Conservation (phyloP, 805 yeast species). For the Metschnikowia continentalis region DNA sequence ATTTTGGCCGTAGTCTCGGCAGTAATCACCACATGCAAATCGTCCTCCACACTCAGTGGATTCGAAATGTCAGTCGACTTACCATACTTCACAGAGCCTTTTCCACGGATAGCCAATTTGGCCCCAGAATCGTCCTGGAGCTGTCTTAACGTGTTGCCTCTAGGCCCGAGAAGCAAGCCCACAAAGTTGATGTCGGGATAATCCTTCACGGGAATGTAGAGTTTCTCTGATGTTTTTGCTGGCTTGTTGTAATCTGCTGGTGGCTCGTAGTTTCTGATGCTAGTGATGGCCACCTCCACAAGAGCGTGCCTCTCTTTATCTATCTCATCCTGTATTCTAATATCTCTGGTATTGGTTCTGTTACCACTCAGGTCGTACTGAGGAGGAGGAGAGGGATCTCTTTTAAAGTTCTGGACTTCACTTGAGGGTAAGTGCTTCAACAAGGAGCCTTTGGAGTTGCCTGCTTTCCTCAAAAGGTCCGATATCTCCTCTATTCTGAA, state of each 20-base stretch:
- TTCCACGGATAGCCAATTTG: conserved; percentile 84
- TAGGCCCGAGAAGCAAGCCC: conserved; percentile 88
- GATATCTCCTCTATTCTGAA: conserved; percentile 80
- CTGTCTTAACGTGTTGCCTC: conserved; percentile 83
- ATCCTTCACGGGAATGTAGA: conserved; percentile 78
- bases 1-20: conserved; percentile 79
- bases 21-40: conserved; percentile 80
- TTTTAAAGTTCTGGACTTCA: conserved; percentile 31
- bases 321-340: conserved; percentile 42
- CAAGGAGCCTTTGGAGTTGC: conserved; percentile 23
- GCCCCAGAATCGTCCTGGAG: conserved; percentile 87
- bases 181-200: conserved; percentile 92
- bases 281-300: conserved; percentile 68
- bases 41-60: conserved; percentile 45
- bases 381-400: conserved; percentile 91
- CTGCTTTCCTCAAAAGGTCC: conserved; percentile 42
- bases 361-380: conserved; percentile 78
- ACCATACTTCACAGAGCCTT: conserved; percentile 95
- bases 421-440: conserved; percentile 48
- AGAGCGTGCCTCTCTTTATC: conserved; percentile 79
- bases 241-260: conserved; percentile 78
- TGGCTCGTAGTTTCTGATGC: conserved; percentile 72
- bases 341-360: conserved; percentile 81
- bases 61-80: conserved; percentile 34
- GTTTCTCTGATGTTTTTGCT: conserved; percentile 66